Evolutionary conservation across 208 protist genomes (phyloP).

Genomic region (Crithidia sp.): DNA sequence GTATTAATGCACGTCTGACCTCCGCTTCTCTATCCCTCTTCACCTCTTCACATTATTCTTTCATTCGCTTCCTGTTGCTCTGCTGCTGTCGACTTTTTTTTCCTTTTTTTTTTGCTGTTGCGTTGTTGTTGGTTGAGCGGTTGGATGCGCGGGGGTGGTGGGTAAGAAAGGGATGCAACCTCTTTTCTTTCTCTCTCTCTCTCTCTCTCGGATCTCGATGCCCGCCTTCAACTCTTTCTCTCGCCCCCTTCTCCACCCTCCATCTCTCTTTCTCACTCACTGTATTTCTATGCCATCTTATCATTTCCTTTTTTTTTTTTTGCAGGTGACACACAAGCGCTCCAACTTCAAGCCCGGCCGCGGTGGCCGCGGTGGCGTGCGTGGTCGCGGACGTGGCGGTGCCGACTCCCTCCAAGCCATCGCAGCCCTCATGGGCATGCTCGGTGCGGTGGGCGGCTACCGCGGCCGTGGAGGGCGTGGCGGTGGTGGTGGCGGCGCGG

Average conservation of each 20-base stretch:
- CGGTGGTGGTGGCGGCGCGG: constrained; percentile 13
- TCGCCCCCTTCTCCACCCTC: constrained; percentile 1
- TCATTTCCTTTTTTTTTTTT: constrained; percentile 10
- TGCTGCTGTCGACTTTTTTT: no score
- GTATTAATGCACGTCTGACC: not conserved
- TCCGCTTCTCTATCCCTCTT: constrained; percentile 2
- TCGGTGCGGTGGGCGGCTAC: constrained; percentile 41
- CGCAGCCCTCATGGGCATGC: constrained; percentile 74
- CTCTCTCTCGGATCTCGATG: not conserved
- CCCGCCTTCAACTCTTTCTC: constrained; percentile 1
- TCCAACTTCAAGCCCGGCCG: constrained; percentile 69
- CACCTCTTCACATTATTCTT: no score
- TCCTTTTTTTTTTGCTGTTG: no score
- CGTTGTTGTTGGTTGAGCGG: no score
- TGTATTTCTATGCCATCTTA: not conserved
- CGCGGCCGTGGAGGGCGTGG: constrained; percentile 28
- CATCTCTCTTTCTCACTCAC: not conserved
- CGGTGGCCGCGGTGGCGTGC: constrained; percentile 48
- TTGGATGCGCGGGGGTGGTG: no score
- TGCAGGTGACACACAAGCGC: constrained; percentile 76
- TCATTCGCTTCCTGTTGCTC: no score
- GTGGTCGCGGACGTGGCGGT: constrained; percentile 25
- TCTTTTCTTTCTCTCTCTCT: not conserved
- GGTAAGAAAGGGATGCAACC: not conserved
- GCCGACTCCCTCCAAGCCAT: constrained; percentile 69